Evolutionary conservation across 2,329 filamentous ascomycete species (phyloP).

Genomic region (Hansfordia pulvinata): DNA sequence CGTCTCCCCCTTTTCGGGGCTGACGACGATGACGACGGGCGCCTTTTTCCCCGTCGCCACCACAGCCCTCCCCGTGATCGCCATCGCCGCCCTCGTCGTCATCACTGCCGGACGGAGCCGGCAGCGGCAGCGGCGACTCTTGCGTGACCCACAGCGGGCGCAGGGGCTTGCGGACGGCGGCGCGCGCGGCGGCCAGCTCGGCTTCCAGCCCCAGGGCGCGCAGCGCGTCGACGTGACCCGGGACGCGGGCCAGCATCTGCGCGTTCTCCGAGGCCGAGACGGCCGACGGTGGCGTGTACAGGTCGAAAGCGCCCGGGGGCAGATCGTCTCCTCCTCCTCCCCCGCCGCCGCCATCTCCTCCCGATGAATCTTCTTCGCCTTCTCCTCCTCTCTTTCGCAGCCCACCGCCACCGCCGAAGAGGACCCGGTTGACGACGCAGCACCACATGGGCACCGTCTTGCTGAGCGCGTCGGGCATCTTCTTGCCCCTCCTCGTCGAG

Average conservation of each 20-base stretch:
- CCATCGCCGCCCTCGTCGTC: constrained; percentile 1
- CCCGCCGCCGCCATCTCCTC: too few relatives aligned
- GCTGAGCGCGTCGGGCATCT: constrained; percentile 87
- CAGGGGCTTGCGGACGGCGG: constrained; percentile 55
- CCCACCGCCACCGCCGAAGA: constrained; percentile 36
- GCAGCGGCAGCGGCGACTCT: constrained; percentile 36
- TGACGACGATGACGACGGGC: too few relatives aligned
- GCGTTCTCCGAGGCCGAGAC: constrained; percentile 64
- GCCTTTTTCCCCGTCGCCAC: too few relatives aligned
- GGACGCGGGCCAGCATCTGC: constrained; percentile 56
- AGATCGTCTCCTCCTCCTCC: constrained; percentile 9
- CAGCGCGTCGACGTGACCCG: constrained; percentile 37
- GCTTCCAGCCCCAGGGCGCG: constrained; percentile 47
- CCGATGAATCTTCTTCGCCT: too few relatives aligned
- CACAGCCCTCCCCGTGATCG: too few relatives aligned
- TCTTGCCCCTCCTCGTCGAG: constrained; percentile 82
- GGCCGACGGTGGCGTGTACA: constrained; percentile 60
- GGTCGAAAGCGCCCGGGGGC: constrained; percentile 25
- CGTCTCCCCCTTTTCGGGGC: constrained; percentile 4
- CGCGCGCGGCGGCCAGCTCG: constrained; percentile 32
- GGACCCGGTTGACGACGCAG: constrained; percentile 63
- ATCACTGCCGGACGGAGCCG: too few relatives aligned
- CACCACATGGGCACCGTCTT: constrained; percentile 95
- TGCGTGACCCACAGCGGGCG: constrained; percentile 71
- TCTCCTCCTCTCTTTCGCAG: constrained; percentile 1